A percentile compares a stretch with the other conserved stretches of the same genome.
phyloP scores from a whole-genome alignment of 768 basidiomycete genomes.

The Galerina sulciceps region DNA sequence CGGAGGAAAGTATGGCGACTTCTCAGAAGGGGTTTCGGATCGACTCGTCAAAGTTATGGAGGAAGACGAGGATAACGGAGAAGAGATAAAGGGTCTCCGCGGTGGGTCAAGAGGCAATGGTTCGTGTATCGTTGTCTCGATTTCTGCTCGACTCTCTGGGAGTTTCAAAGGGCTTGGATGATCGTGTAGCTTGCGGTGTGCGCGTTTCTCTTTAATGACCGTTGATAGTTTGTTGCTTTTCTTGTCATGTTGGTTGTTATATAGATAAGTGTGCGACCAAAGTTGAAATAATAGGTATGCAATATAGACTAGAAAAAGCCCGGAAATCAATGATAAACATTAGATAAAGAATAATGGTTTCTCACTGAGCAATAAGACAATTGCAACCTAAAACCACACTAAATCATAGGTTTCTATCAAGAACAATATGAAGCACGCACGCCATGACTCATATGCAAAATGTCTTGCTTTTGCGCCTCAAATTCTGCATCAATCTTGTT shows the following conservation, averaged over 20 bases:
- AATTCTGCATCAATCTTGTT: slow-evolving; percentile 24
- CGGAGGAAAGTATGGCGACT: slow-evolving; percentile 6
- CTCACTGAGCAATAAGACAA: slow-evolving; percentile 79
- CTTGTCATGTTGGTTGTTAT: slow-evolving; percentile 49
- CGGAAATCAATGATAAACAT: neutral
- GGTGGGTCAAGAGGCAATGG: slow-evolving; percentile 15
- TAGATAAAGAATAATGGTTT: neutral
- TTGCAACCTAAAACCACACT: slow-evolving; percentile 54
- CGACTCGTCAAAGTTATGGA: slow-evolving; percentile 22
- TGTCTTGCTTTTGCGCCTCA: slow-evolving; percentile 45
- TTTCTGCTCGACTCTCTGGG: slow-evolving; percentile 8
- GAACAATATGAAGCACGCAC: slow-evolving; percentile 42
- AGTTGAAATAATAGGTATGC: slow-evolving; percentile 80
- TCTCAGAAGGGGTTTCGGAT: slow-evolving; percentile 8
- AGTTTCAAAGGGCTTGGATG: neutral
- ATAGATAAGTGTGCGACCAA: slow-evolving; percentile 77
- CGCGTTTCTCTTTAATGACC: slow-evolving; percentile 38
- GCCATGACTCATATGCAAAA: slow-evolving; percentile 78
- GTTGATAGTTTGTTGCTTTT: slow-evolving; percentile 45
- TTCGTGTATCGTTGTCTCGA: slow-evolving; percentile 5
- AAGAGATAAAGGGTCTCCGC: slow-evolving; percentile 18
- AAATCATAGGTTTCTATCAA: neutral
- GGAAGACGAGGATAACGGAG: slow-evolving; percentile 17
- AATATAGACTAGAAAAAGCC: slow-evolving; percentile 58
- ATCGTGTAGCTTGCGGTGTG: slow-evolving; percentile 19